Evolutionary conservation across 768 basidiomycete species (phyloP), one percentile per base, ranked within the genome.

Genomic region (Termitomyces sp.): DNA sequence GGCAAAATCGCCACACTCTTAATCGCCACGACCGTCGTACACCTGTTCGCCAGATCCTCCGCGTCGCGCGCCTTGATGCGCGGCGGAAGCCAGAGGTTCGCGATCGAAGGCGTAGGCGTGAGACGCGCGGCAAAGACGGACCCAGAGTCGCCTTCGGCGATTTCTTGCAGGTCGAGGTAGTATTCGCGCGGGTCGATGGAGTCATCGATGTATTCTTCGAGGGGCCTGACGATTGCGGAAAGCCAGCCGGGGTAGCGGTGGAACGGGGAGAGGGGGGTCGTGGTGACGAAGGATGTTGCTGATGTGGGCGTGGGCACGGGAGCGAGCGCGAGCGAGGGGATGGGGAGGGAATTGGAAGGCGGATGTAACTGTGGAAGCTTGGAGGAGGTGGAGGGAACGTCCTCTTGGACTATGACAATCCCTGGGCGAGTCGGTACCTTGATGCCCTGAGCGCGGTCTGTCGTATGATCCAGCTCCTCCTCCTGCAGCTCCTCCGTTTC

Each of bases 121-220:
- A 83, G 66, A 6, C 72, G 67, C 6, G 82, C 82, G 23, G 78
- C 74, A 63, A 70, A 82, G 20, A 94, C 88, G 2, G 82, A 86
- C 4, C 92, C 92, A 44, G 82, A 88, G 67, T 93, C 91, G 35
- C 92, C 91, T 68, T 93, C 88, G 0, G 89, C 91, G 32, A 94
- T 87, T 72, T 92, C 91, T 56, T 80, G 82, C 49, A 92, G 74
- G 61, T 90, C 83, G 9, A 78, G 72, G 70, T 89, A 93, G 58
- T 82, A 79, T 4, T 81, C 76, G 1, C 80, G 75, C 4, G 90
- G 91, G 67, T 91, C 82, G 20, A 82, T 70, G 1, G 74, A 68
- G 50, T 84, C 80, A 63, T 87, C 80, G 64, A 93, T 87, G 68
- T 85, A 89, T 30, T 81, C 77, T 49, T 79, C 81, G 26, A 86